These are phyloP conservation scores for Neurospora sp. DNA, from an alignment of 495 filamentous ascomycete genomes.

Conservation along the genomic window DNA sequence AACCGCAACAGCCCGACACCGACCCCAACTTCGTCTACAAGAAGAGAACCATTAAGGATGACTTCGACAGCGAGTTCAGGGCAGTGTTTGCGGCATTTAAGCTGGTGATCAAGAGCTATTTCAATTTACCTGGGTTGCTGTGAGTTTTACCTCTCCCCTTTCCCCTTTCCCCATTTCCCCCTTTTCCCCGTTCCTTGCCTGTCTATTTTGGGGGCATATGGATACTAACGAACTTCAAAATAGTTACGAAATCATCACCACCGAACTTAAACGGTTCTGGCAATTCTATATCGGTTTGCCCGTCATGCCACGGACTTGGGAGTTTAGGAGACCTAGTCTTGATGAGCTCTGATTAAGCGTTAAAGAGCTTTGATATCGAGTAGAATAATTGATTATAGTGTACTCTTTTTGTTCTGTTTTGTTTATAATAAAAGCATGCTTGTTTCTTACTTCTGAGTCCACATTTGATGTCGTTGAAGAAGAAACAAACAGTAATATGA, in stretches of 20 bases:
- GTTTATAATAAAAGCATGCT: background rate
- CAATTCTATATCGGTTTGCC: slow-evolving; percentile 73
- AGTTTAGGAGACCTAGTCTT: slow-evolving; percentile 41
- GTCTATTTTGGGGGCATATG: no score
- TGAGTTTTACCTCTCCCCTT: slow-evolving; percentile 57
- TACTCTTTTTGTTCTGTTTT: background rate
- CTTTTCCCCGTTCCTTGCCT: no score
- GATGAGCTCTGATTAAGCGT: slow-evolving; percentile 40
- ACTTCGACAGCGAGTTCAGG: slow-evolving; percentile 52
- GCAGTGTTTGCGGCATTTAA: slow-evolving; percentile 50
- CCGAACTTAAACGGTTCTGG: slow-evolving; percentile 57
- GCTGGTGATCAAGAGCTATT: slow-evolving; percentile 62
- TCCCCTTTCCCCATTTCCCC: no score
- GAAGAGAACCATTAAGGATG: slow-evolving; percentile 39
- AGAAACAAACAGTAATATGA: no score
- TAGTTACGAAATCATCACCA: slow-evolving; percentile 50
- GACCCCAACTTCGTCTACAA: background rate
- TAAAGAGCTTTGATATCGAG: slow-evolving; percentile 4
- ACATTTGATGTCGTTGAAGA: no score
- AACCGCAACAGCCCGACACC: background rate
- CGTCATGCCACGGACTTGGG: slow-evolving; percentile 58
- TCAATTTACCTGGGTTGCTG: slow-evolving; percentile 55
- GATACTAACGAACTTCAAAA: no score
- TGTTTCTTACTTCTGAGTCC: background rate
- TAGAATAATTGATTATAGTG: background rate